Evolutionary conservation across 257 asterid species (phyloP).

Genomic region (Forsythia suspensa): DNA sequence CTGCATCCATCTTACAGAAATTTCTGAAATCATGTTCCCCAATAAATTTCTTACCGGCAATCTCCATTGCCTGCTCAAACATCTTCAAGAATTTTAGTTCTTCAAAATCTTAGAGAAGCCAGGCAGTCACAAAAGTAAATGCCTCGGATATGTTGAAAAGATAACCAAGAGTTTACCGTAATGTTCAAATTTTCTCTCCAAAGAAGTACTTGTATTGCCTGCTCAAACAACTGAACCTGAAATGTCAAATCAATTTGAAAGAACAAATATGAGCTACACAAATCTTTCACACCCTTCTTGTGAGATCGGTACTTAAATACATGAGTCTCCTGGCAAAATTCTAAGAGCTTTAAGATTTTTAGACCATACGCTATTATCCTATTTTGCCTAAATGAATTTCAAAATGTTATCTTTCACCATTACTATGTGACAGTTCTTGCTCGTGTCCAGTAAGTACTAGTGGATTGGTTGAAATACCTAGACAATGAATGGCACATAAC

Average conservation of each 20-base stretch:
- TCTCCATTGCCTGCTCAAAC: slow-evolving; percentile 72
- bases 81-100: slow-evolving; percentile 18
- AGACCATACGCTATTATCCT: not conserved
- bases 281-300: not conserved
- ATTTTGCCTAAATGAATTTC: not conserved
- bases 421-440: not conserved
- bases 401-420: not conserved
- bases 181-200: slow-evolving; percentile 78
- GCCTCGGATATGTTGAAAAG: slow-evolving; percentile 9
- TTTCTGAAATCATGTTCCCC: slow-evolving; percentile 98
- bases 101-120: slow-evolving; percentile 13
- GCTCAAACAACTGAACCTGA: slow-evolving; percentile 92
- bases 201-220: slow-evolving; percentile 91
- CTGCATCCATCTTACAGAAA: slow-evolving; percentile 98
- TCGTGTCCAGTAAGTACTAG: too few relatives aligned
- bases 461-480: too few relatives aligned
- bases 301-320: not conserved
- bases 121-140: slow-evolving; percentile 16
- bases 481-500: not conserved
- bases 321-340: not conserved
- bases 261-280: slow-evolving; percentile 11
- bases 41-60: slow-evolving; percentile 72
- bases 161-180: slow-evolving; percentile 40
- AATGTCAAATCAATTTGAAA: slow-evolving; percentile 20
- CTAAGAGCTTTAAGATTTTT: slow-evolving; percentile 1